These are phyloP conservation scores for Besnoitia besnoiti DNA, from an alignment of 169 alveolate species.

Conservation along the genomic window DNA sequence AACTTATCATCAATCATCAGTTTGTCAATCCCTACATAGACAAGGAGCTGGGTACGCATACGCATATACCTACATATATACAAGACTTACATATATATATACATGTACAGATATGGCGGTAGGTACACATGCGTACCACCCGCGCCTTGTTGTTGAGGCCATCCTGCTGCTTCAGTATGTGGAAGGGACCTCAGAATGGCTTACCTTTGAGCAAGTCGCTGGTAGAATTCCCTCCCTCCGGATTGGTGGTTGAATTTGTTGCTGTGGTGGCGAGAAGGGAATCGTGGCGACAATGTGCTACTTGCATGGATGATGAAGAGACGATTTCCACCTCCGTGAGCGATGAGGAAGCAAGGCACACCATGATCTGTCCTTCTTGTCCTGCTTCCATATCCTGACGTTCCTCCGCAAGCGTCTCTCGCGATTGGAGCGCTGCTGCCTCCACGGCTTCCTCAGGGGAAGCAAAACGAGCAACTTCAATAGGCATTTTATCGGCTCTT, in stretches of 20 bases:
- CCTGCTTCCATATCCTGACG: background rate
- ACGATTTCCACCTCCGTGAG: background rate
- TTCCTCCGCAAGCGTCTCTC: background rate
- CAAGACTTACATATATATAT: background rate
- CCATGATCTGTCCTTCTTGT: background rate
- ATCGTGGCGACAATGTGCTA: background rate
- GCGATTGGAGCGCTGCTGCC: background rate
- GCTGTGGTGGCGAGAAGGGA: background rate
- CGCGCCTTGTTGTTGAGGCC: background rate
- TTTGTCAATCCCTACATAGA: background rate
- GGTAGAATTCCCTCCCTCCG: no score
- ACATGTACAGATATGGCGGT: background rate
- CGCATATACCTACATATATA: background rate
- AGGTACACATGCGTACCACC: background rate
- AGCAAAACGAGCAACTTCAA: background rate
- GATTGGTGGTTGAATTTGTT: no score
- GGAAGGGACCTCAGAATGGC: no score
- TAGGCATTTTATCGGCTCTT: background rate
- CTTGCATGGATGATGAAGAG: background rate
- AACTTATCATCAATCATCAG: no score
- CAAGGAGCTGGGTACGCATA: background rate
- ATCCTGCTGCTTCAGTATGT: no score
- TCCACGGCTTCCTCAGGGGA: background rate
- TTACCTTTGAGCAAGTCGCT: no score
- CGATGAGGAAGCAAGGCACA: background rate